These are phyloP conservation scores for Mycena polygramma DNA, from an alignment of 768 basidiomycete genomes.

Conservation along the genomic window DNA sequence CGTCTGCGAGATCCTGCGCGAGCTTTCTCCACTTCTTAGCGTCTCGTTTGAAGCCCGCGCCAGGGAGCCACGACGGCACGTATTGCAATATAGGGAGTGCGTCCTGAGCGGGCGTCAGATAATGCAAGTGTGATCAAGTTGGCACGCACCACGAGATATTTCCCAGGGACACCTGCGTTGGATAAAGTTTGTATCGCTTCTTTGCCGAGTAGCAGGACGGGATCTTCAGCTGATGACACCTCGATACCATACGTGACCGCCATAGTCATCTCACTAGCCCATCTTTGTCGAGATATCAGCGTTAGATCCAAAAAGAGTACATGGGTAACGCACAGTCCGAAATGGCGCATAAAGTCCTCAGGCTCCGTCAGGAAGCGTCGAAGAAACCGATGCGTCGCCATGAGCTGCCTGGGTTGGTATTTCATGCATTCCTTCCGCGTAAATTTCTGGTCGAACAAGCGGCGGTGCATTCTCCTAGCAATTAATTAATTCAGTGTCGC, in stretches of 20 bases:
- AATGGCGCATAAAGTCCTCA: constrained; percentile 18
- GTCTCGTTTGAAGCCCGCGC: constrained; percentile 8
- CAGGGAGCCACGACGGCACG: constrained; percentile 19
- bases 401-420: constrained; percentile 24
- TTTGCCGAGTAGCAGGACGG: constrained; percentile 46
- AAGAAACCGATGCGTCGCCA: constrained; percentile 29
- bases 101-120: constrained; percentile 6
- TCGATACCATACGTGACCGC: constrained; percentile 48
- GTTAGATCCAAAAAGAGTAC: background rate
- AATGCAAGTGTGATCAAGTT: no score
- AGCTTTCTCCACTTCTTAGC: constrained; percentile 15
- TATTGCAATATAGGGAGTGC: constrained; percentile 17
- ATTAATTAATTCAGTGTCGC: background rate
- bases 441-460: constrained; percentile 26
- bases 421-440: background rate
- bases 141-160: constrained; percentile 47
- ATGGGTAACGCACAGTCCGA: constrained; percentile 44
- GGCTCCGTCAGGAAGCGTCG: constrained; percentile 24
- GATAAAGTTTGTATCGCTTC: constrained; percentile 42
- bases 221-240: constrained; percentile 45
- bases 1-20: background rate
- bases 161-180: constrained; percentile 43
- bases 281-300: background rate
- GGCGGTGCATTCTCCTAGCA: constrained; percentile 26
- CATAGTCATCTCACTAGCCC: constrained; percentile 46